Conservation (phyloP, 768 basidiomycete species). For the Suillus discolor region DNA sequence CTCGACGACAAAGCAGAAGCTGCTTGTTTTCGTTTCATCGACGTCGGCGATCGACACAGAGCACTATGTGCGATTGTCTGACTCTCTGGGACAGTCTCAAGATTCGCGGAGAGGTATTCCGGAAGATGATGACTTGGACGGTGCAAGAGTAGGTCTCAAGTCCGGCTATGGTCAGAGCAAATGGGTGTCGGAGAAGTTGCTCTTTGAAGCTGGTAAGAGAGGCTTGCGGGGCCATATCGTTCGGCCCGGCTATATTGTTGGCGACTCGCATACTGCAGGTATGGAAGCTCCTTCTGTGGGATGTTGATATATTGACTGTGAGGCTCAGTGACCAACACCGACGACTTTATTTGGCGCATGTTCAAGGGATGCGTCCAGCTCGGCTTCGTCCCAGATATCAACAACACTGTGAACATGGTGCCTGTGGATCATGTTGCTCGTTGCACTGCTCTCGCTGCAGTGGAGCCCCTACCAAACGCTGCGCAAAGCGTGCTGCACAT, state of each 20-base stretch:
- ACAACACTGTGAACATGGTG: constrained; percentile 98
- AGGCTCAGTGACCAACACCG: constrained; percentile 88
- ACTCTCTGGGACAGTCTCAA: constrained; percentile 50
- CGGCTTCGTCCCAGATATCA: constrained; percentile 95
- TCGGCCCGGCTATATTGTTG: constrained; percentile 95
- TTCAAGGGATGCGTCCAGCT: constrained; percentile 99
- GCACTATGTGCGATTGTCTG: constrained; percentile 86
- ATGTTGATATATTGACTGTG: constrained; percentile 6
- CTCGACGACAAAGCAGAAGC: constrained; percentile 71
- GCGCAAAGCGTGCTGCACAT: constrained; percentile 75
- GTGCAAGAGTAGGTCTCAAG: constrained; percentile 70
- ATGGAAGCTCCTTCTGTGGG: constrained; percentile 24
- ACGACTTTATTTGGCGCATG: constrained; percentile 98
- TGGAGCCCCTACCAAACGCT: constrained; percentile 54
- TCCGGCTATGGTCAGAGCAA: constrained; percentile 97
- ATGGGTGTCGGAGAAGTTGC: constrained; percentile 96
- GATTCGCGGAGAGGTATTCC: constrained; percentile 67
- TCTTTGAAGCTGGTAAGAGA: constrained; percentile 87
- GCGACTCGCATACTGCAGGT: constrained; percentile 89
- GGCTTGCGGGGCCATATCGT: constrained; percentile 87
- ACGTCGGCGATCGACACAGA: constrained; percentile 95
- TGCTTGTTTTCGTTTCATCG: constrained; percentile 89
- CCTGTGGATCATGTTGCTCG: constrained; percentile 96
- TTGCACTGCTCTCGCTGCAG: constrained; percentile 72
- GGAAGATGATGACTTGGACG: constrained; percentile 89